Base-by-base conservation (phyloP, 108 stramenopile species). In the Mayamaea pseudoterrestris region DNA sequence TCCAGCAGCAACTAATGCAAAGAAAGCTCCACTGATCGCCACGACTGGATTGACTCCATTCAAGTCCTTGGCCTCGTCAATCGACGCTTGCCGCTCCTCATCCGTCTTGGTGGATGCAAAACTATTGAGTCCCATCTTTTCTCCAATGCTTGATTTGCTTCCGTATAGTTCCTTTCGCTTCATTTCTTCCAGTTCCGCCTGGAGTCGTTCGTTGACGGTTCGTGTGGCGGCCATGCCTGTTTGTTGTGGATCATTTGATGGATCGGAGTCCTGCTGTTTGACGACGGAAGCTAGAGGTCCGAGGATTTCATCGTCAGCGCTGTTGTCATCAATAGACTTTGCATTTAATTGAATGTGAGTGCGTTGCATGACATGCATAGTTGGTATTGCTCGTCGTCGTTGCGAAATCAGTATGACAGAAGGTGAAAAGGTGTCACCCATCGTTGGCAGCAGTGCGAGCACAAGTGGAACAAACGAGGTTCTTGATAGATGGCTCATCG, bases 41-140 rank as follows among this genome's bases (percentile, higher is more conserved):
- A 84, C 80, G 8, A 81, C 26, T 7, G 87, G 87, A 55, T 89
- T 83, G 30, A 89, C 80, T 5, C 87, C 87, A 39, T 89, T 89
- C 36, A 89, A 53, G 63, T 89, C 73, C 9, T 75, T 40, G 0
- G 80, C 82, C 30, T 76, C 85, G 29, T 62, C 70, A 47, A 82
- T 63, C 2, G 80, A 69, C 7, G 47, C 51, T 43, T 65, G 39
- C 1, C 75, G 60, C 52, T 87, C 85, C 40, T 73, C 78, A 29
- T 74, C 72, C 8, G 81, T 66, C 41, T 78, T 77, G 22, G 57
- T 41, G 3, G 72, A 54, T 27, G 72, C 61, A 35, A 77, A 77
- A 28, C 47, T 52, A 3, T 29, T 24, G 16, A 18, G 16, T 25
- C 24, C 26, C 9, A 54, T 21, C 26, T 42, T 41, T 34, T 49